Conservation (phyloP, 2,329 filamentous ascomycete species). For the Talaromyces marneffei region DNA sequence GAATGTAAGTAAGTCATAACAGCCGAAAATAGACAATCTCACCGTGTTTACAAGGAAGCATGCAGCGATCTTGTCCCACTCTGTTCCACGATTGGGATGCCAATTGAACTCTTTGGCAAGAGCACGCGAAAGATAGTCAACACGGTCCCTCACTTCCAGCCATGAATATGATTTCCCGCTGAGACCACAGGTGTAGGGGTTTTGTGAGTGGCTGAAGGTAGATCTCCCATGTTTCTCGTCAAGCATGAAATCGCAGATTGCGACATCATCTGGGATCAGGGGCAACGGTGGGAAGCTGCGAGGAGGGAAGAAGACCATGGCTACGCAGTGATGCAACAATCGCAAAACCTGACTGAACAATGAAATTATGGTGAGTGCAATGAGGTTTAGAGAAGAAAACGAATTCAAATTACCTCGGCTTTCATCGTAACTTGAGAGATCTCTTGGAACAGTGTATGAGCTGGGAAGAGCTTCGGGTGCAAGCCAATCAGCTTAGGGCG, state of each 20-base stretch:
- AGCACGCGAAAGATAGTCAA: constrained; percentile 62
- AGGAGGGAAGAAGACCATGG: constrained; percentile 44
- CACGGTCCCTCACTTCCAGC: constrained; percentile 58
- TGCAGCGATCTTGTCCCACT: constrained; percentile 75
- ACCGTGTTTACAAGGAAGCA: constrained; percentile 79
- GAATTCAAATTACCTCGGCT: neutral
- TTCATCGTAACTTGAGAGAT: neutral
- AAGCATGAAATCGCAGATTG: constrained; percentile 71
- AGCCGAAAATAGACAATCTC: constrained; percentile 21
- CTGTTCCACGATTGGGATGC: constrained; percentile 61
- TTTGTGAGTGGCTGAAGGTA: constrained; percentile 56
- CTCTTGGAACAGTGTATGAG: neutral
- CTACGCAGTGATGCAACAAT: neutral
- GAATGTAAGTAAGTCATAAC: too few species aligned
- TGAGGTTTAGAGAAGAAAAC: neutral
- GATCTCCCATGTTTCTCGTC: constrained; percentile 64
- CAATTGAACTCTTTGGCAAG: constrained; percentile 67
- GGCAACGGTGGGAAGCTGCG: constrained; percentile 35
- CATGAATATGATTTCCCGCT: constrained; percentile 62
- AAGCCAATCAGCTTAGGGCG: neutral
- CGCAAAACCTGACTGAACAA: neutral
- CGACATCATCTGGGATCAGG: constrained; percentile 66
- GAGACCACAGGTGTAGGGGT: constrained; percentile 72
- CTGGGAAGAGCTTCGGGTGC: neutral
- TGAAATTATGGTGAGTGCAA: neutral